Percentiles rank a stretch among this genome's conserved stretches.
Evolutionary conservation across 495 filamentous ascomycete genomes (phyloP).

Genomic region (Pyrenopolyporus hunteri): DNA sequence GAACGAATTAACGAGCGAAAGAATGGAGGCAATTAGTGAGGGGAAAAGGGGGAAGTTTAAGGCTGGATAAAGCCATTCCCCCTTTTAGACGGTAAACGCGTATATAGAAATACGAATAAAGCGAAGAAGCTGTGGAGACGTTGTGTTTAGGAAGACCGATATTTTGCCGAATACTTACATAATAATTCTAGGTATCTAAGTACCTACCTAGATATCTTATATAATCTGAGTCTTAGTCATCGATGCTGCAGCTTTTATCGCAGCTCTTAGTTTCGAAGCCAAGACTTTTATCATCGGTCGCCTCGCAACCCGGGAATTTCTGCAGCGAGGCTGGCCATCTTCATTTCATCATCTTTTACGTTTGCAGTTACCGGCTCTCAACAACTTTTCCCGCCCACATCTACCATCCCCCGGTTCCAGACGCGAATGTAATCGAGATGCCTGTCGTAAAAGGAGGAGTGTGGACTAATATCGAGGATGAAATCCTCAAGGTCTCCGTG

Average conservation of each 20-base stretch:
- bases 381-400: neutral
- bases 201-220: too few relatives aligned
- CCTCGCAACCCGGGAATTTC: conserved; percentile 16
- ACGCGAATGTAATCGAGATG: conserved; percentile 63
- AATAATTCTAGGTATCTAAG: too few relatives aligned
- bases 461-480: conserved; percentile 82
- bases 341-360: neutral
- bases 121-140: too few relatives aligned
- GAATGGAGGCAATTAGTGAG: too few relatives aligned
- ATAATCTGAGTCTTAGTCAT: too few relatives aligned
- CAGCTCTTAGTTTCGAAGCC: neutral
- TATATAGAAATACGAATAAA: too few relatives aligned
- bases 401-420: neutral
- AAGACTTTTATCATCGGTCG: conserved; percentile 9
- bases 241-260: conserved; percentile 6
- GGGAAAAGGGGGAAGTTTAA: neutral
- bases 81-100: too few relatives aligned
- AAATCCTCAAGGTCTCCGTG: conserved; percentile 94
- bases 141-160: neutral
- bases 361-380: neutral
- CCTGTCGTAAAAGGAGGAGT: conserved; percentile 98
- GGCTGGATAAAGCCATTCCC: neutral
- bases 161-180: conserved; percentile 1
- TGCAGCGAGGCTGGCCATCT: neutral
- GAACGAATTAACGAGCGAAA: too few relatives aligned